Percentiles rank a stretch among this genome's conserved stretches.
Conservation (phyloP, 768 basidiomycete genomes). For the Hebeloma cylindrosporum region DNA sequence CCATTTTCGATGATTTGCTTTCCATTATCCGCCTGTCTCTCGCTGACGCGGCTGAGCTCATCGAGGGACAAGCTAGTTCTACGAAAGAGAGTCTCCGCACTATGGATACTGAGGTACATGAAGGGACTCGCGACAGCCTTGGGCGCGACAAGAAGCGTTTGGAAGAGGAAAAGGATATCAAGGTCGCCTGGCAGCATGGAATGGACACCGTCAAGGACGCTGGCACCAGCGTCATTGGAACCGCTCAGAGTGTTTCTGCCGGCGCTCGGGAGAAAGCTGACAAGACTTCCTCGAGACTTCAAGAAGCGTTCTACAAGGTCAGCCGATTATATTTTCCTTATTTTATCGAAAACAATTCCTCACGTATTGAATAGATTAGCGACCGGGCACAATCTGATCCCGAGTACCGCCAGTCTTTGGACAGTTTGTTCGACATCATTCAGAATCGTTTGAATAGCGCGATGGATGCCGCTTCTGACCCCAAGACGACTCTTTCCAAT, state of each 20-base stretch:
- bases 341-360: neutral
- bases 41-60: conserved; percentile 62
- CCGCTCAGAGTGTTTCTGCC: conserved; percentile 42
- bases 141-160: conserved; percentile 53
- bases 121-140: conserved; percentile 56
- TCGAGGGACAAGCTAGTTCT: conserved; percentile 50
- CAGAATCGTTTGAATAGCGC: conserved; percentile 57
- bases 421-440: conserved; percentile 55
- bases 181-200: conserved; percentile 59
- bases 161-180: conserved; percentile 50
- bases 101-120: conserved; percentile 57
- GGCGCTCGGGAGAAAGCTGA: conserved; percentile 45
- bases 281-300: conserved; percentile 44
- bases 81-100: conserved; percentile 55
- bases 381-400: conserved; percentile 64
- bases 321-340: conserved; percentile 4
- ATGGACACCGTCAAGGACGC: conserved; percentile 64
- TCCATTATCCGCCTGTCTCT: conserved; percentile 64
- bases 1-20: conserved; percentile 59
- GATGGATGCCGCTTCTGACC: conserved; percentile 47
- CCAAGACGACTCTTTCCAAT: conserved; percentile 48
- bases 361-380: conserved; percentile 54
- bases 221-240: conserved; percentile 58
- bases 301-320: conserved; percentile 56
- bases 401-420: conserved; percentile 55